These are phyloP conservation scores for Phytophthora syringae DNA, from an alignment of 352 stramenopile species.

Conservation along the genomic window DNA sequence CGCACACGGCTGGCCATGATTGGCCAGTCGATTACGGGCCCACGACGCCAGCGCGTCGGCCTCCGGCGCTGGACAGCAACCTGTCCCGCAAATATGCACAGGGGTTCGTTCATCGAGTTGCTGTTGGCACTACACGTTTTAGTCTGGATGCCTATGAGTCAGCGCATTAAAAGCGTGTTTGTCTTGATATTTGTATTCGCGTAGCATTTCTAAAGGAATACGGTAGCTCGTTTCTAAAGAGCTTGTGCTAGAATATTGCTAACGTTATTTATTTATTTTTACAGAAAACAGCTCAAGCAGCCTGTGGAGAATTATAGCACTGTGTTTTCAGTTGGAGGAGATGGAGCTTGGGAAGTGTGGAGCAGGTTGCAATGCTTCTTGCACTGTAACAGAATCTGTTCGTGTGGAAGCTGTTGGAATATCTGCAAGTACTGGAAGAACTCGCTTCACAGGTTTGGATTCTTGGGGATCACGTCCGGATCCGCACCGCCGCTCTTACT, in stretches of 20 bases:
- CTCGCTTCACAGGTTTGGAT: slow-evolving; percentile 5
- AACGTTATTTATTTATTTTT: too few species aligned
- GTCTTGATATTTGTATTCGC: too few species aligned
- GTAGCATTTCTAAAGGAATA: too few species aligned
- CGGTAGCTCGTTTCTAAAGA: too few species aligned
- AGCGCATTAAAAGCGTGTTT: too few species aligned
- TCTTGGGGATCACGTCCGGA: slow-evolving; percentile 1
- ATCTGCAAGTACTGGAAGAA: slow-evolving; percentile 16
- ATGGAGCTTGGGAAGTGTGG: slow-evolving; percentile 6
- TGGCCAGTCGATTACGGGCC: slow-evolving; percentile 9
- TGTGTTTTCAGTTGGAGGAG: slow-evolving; percentile 16
- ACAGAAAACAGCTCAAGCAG: too few species aligned
- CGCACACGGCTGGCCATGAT: slow-evolving; percentile 9
- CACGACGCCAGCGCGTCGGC: slow-evolving; percentile 27
- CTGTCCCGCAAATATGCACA: too few species aligned
- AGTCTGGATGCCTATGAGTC: too few species aligned
- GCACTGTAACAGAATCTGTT: not conserved
- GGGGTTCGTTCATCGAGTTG: too few species aligned
- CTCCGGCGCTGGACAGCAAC: not conserved
- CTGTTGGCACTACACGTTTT: too few species aligned
- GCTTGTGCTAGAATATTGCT: too few species aligned
- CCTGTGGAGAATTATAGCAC: too few species aligned
- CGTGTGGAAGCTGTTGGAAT: not conserved
- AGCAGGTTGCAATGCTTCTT: not conserved
- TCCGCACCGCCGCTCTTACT: not conserved